Percentiles rank a stretch among this genome's conserved stretches.
phyloP scores from a whole-genome alignment of 345 rosid species.

The Camelina neglecta region DNA sequence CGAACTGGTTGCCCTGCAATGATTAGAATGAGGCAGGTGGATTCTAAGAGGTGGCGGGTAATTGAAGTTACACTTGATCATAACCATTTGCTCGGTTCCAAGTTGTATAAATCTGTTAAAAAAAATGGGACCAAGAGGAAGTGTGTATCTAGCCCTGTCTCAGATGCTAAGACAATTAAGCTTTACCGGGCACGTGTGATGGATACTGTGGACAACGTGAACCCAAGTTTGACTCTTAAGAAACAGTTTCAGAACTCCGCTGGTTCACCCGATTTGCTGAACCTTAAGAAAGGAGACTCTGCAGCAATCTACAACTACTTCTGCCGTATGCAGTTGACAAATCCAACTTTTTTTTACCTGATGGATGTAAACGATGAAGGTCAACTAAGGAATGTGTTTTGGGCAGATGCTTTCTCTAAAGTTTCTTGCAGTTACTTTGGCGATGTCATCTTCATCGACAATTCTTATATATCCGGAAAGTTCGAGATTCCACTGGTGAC shows the following conservation, averaged over 20 bases:
- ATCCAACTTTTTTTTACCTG: constrained; percentile 67
- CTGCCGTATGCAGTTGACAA: constrained; percentile 69
- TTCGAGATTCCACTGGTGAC: constrained; percentile 69
- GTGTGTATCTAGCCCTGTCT: constrained; percentile 52
- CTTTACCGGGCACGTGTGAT: constrained; percentile 62
- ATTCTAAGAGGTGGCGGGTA: constrained; percentile 73
- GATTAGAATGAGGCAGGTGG: constrained; percentile 78
- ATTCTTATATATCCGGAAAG: constrained; percentile 55
- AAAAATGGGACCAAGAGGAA: constrained; percentile 57
- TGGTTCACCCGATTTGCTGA: constrained; percentile 48
- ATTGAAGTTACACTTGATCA: constrained; percentile 73
- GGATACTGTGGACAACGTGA: constrained; percentile 55
- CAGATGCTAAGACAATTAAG: constrained; percentile 61
- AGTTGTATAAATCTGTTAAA: constrained; percentile 51
- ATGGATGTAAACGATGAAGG: constrained; percentile 81
- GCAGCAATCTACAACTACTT: constrained; percentile 62
- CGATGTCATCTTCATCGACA: constrained; percentile 64
- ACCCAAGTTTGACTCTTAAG: constrained; percentile 40
- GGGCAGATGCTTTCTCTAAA: constrained; percentile 67
- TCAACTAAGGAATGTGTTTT: constrained; percentile 62
- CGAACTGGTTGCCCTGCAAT: constrained; percentile 88
- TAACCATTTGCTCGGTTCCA: constrained; percentile 66
- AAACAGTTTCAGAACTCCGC: constrained; percentile 46
- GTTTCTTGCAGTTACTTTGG: constrained; percentile 62
- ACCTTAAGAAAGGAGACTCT: constrained; percentile 64